These are phyloP conservation scores for Solanum corneliomulleri DNA, from an alignment of 257 asterid genomes.

Conservation along the genomic window DNA sequence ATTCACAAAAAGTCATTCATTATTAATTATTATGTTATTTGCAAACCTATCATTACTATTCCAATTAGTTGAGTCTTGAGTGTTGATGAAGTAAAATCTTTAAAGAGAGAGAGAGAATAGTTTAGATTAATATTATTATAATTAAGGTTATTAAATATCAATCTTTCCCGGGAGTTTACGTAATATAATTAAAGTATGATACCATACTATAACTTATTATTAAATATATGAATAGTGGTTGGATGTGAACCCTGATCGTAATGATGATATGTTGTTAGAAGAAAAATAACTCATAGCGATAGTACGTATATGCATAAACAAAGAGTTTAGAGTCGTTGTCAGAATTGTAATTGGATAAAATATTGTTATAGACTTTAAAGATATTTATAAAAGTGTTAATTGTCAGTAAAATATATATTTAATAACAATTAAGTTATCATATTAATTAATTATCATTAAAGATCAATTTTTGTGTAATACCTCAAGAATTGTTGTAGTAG, in stretches of 20 bases:
- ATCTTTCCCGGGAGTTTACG: neutral
- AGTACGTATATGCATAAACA: neutral
- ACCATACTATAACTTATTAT: neutral
- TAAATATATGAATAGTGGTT: no score
- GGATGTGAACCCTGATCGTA: neutral
- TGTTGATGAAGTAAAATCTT: neutral
- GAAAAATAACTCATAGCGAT: no score
- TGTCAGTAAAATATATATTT: no score
- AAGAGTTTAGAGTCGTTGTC: neutral
- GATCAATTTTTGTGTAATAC: no score
- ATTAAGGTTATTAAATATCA: neutral
- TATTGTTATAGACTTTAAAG: no score
- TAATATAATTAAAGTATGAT: neutral
- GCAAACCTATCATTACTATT: neutral
- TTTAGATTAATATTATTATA: neutral
- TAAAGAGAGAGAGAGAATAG: neutral
- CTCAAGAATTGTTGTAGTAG: neutral
- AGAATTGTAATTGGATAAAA: neutral
- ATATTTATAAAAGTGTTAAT: no score
- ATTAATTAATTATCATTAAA: no score
- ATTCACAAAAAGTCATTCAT: neutral
- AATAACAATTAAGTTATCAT: no score
- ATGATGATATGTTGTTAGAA: neutral
- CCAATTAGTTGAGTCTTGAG: neutral
- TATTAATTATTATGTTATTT: neutral